These are phyloP conservation scores for Skeletonema potamos DNA, from an alignment of 108 stramenopile genomes.

Conservation along the genomic window DNA sequence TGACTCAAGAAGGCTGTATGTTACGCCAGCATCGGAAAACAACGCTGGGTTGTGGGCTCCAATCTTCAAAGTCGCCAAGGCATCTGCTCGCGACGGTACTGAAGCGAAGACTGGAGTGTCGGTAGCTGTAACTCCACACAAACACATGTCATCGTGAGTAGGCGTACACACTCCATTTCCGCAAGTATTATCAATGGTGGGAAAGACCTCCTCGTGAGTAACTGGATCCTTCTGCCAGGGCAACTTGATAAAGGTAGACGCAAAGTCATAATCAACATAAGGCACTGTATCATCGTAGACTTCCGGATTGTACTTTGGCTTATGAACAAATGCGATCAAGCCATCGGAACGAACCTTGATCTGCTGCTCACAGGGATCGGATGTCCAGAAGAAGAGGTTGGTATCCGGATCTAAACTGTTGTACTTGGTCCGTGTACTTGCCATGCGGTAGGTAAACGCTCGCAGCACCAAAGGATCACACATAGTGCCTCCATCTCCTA, in stretches of 20 bases:
- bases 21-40: slow-evolving; percentile 6
- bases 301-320: background rate
- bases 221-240: slow-evolving; percentile 27
- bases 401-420: background rate
- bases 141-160: slow-evolving; percentile 19
- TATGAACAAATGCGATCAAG: slow-evolving; percentile 31
- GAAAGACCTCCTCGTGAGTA: slow-evolving; percentile 9
- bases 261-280: background rate
- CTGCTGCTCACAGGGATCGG: slow-evolving; percentile 9
- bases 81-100: slow-evolving; percentile 10
- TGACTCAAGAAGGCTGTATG: background rate
- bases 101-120: slow-evolving; percentile 25
- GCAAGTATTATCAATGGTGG: slow-evolving; percentile 30
- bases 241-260: slow-evolving; percentile 8
- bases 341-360: slow-evolving; percentile 36
- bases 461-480: background rate
- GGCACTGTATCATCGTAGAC: background rate
- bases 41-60: slow-evolving; percentile 25
- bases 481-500: background rate
- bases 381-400: slow-evolving; percentile 22
- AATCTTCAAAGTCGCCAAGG: slow-evolving; percentile 15
- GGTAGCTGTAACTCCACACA: slow-evolving; percentile 36
- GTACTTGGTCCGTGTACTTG: background rate
- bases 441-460: background rate
- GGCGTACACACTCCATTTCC: slow-evolving; percentile 7